Conservation (phyloP, 2,329 filamentous ascomycete species). For the Balansia obtecta region DNA sequence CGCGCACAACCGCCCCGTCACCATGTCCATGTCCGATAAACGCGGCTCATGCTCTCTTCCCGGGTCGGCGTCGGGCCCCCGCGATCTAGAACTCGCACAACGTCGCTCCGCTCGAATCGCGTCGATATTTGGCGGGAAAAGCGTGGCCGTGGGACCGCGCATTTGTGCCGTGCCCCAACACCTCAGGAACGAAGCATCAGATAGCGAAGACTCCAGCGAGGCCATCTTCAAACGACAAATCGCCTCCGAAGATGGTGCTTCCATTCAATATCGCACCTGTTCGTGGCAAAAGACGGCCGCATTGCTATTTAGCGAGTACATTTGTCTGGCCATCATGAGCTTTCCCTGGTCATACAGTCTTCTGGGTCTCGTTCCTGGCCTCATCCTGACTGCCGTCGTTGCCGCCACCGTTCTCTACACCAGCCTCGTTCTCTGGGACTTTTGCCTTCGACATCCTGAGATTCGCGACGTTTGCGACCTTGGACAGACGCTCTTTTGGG, state of each 20-base stretch:
- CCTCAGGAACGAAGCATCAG: conserved; percentile 22
- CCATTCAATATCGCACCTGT: conserved; percentile 86
- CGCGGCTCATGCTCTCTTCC: neutral
- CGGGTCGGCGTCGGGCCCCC: conserved; percentile 6
- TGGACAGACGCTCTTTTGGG: conserved; percentile 90
- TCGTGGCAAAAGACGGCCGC: conserved; percentile 93
- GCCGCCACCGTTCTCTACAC: conserved; percentile 76
- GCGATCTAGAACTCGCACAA: conserved; percentile 13
- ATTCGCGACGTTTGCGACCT: conserved; percentile 89
- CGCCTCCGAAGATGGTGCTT: conserved; percentile 61
- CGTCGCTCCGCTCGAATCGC: conserved; percentile 18
- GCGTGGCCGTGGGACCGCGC: conserved; percentile 35
- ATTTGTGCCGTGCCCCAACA: conserved; percentile 34
- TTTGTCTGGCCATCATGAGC: conserved; percentile 85
- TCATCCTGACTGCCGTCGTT: conserved; percentile 72
- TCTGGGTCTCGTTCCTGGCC: conserved; percentile 69
- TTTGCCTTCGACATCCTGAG: conserved; percentile 82
- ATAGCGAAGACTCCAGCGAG: conserved; percentile 32
- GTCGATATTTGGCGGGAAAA: conserved; percentile 25
- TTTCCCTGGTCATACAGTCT: conserved; percentile 89
- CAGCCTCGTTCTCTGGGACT: conserved; percentile 53
- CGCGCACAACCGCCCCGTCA: neutral
- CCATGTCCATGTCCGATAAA: conserved; percentile 20
- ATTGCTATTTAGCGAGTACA: conserved; percentile 88
- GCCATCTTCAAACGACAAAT: conserved; percentile 53